Evolutionary conservation across 129 eudicot species (phyloP), one percentile per base, ranked within the genome.

Genomic region (Mikania micrantha): DNA sequence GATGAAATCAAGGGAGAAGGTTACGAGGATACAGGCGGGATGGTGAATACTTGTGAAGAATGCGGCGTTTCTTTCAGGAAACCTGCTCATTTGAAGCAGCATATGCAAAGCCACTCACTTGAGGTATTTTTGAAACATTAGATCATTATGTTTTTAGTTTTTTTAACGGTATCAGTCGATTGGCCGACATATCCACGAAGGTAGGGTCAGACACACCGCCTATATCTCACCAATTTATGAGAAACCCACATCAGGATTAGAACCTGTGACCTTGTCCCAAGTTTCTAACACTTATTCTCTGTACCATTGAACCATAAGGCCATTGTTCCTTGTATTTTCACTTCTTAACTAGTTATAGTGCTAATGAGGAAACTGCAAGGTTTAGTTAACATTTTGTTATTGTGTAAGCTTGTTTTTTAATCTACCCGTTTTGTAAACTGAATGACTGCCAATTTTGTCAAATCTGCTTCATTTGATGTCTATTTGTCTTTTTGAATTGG

Each of bases 31-130:
- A 64, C 53, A 65, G 77, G 57, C 9, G 22, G 19, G 49, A 81
- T 76, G 71, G 6, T 10, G 64, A 84, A 82, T 29, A 59, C 68
- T 13, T 94, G 99, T 66, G 85, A 73, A 29, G 87, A 87, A 44
- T 94, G 99, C 16, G 97, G 99, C 16, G 75, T 47, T 41, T 83
- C 82, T 19, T 94, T 94, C 39, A 61, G 35, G 60, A 90, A 94
- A 66, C 95, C 99, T 53, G 99, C 97, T 65, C 79, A 87, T 50
- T 75, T 94, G 72, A 94, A 49, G 84, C 97, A 94, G 73, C 99
- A 94, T 74, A 83, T 87, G 95, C 97, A 80, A 65, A 79, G 93
- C 64, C 99, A 94, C 73, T 86, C 97, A 5, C 77, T 94, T 8
- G 95, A 89, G 97, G 99, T 89, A 72, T 8, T 2, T 32, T 36